Evolutionary conservation across 345 rosid genomes (phyloP).

Genomic region (Limnanthes douglasii): DNA sequence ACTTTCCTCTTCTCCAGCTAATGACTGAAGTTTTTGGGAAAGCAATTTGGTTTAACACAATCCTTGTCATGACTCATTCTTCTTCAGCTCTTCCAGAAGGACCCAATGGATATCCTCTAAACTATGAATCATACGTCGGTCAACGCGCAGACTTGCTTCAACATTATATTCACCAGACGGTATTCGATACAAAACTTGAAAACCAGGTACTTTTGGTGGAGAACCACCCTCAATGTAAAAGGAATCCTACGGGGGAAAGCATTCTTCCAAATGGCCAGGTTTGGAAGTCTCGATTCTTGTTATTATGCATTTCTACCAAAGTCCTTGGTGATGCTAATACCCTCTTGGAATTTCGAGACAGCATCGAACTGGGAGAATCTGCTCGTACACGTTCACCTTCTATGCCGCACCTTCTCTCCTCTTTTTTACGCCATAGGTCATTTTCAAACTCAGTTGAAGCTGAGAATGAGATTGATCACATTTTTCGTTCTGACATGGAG

Average conservation of each 20-base stretch:
- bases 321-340: constrained; percentile 60
- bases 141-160: constrained; percentile 63
- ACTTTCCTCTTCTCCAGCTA: constrained; percentile 65
- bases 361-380: constrained; percentile 50
- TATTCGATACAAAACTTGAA: constrained; percentile 54
- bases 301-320: constrained; percentile 57
- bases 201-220: constrained; percentile 72
- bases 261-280: constrained; percentile 76
- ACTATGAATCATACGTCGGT: constrained; percentile 58
- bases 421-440: constrained; percentile 45
- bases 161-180: constrained; percentile 53
- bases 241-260: constrained; percentile 48
- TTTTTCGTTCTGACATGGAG: constrained; percentile 30
- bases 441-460: constrained; percentile 29
- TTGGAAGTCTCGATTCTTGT: constrained; percentile 68
- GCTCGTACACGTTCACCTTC: constrained; percentile 45
- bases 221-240: constrained; percentile 62
- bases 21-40: constrained; percentile 61
- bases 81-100: constrained; percentile 57
- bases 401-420: constrained; percentile 82
- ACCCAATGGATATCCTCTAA: constrained; percentile 42
- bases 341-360: constrained; percentile 42
- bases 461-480: constrained; percentile 32
- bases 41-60: constrained; percentile 80
- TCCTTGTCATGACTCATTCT: constrained; percentile 85